A percentile compares a stretch with the other conserved stretches of the same genome.
phyloP scores from a whole-genome alignment of 78 protist species.

The Cavenderia fasciculata region DNA sequence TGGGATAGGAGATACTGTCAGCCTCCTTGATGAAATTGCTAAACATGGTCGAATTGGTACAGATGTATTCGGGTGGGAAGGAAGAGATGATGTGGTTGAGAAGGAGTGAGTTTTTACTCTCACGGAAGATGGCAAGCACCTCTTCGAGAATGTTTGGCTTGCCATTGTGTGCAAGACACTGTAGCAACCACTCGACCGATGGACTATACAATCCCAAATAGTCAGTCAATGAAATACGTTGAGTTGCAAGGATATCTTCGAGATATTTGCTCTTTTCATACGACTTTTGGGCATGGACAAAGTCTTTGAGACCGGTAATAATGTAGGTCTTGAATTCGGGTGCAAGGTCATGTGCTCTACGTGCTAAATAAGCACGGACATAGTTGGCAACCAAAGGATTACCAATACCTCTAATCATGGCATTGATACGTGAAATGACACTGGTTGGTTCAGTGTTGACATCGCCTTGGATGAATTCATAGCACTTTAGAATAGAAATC shows the following conservation, averaged over 20 bases:
- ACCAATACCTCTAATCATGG: conserved; percentile 82
- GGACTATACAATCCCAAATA: conserved; percentile 84
- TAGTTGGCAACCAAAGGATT: conserved; percentile 93
- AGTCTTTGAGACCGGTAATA: conserved; percentile 61
- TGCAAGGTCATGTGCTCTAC: conserved; percentile 65
- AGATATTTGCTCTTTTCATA: conserved; percentile 45
- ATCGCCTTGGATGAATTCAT: conserved; percentile 79
- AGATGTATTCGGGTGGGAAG: conserved; percentile 77
- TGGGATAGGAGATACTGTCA: conserved; percentile 68
- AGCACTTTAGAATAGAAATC: conserved; percentile 86
- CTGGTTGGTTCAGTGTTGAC: conserved; percentile 19
- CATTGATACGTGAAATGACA: conserved; percentile 53
- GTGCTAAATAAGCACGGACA: conserved; percentile 81
- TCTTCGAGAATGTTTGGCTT: conserved; percentile 51
- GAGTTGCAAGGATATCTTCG: conserved; percentile 7
- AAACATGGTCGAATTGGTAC: conserved; percentile 52
- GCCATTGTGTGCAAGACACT: conserved; percentile 79
- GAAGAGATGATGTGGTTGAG: conserved; percentile 76
- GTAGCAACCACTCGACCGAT: conserved; percentile 86
- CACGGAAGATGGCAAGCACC: conserved; percentile 45
- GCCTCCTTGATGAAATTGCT: conserved; percentile 72
- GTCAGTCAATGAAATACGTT: conserved; percentile 31
- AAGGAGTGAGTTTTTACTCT: conserved; percentile 49
- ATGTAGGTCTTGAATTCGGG: conserved; percentile 73
- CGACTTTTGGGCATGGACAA: conserved; percentile 43